Evolutionary conservation across 495 filamentous ascomycete genomes (phyloP).

Genomic region (Bacidia rubella): DNA sequence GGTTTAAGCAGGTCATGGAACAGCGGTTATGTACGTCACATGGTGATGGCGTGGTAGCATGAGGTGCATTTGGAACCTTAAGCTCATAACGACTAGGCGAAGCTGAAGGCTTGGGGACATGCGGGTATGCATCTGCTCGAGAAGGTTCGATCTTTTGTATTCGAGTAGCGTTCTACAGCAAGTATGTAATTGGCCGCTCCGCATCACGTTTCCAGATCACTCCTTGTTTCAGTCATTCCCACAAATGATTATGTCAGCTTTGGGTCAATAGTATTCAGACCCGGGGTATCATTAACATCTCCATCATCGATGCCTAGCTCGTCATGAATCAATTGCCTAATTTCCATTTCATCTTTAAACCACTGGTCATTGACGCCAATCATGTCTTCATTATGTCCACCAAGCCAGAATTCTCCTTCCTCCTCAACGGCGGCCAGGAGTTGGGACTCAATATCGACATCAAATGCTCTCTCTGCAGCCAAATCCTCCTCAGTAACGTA

Average conservation of each 20-base stretch:
- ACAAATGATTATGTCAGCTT: conserved; percentile 6
- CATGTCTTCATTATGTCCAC: background rate
- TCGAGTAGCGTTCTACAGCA: no score
- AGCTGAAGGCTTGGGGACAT: no score
- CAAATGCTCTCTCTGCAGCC: conserved; percentile 6
- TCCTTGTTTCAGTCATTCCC: no score
- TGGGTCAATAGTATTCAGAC: conserved; percentile 12
- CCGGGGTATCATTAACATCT: background rate
- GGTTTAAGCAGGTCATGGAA: background rate
- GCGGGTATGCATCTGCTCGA: no score
- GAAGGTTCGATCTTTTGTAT: no score
- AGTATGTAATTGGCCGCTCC: no score
- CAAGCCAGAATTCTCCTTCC: conserved; percentile 3
- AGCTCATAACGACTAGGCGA: no score
- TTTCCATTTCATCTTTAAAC: conserved; percentile 14
- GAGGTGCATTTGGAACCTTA: no score
- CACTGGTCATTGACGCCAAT: background rate
- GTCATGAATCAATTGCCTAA: conserved; percentile 11
- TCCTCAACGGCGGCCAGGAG: no score
- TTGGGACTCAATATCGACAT: background rate
- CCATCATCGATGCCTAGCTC: conserved; percentile 1
- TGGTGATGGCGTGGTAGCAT: no score
- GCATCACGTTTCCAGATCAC: no score
- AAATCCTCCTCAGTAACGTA: conserved; percentile 6
- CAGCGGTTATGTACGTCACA: no score